Evolutionary conservation across 2,329 filamentous ascomycete genomes (phyloP), one percentile per base, ranked within the genome.

Genomic region (Apiospora hydei): DNA sequence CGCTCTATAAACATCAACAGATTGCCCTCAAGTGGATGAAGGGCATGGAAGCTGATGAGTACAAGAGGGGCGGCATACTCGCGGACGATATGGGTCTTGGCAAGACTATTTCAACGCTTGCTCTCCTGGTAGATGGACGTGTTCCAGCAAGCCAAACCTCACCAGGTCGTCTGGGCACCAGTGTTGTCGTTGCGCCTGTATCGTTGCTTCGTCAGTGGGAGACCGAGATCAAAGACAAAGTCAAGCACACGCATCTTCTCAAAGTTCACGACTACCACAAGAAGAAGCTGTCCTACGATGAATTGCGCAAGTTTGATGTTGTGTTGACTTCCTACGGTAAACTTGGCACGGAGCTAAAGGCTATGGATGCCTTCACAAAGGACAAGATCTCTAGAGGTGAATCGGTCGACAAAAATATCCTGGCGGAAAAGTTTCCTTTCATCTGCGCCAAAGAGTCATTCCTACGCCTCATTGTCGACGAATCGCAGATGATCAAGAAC

Each of bases 81-180:
- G 92, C 91, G 0, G 93, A 94, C 77, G 93, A 94, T 74, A 96
- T 96, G 94, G 94, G 94, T 10, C 84, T 96, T 14, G 94, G 94
- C 10, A 96, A 96, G 82, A 96, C 94, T 0, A 92, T 98, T 34
- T 94, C 96, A 73, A 92, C 93, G 6, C 85, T 98, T 30, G 89
- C 95, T 4, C 86, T 98, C 61, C 93, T 97, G 76, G 85, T 94
- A 16, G 88, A 61, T 44, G 74, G 70, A 11, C 71, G 70, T 64
- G 68, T 73, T 26, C 13, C 24, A 11, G 34, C 24, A 11, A 10
- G 4, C 41, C 8, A 44, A 13, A 47, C 30, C 24, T 18, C 41
- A 14, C 41, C 57, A 26, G 43, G 66, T 30, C 24, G 6, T 44
- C 16, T 14, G 30, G 68, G 46, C 13, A 71, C 72, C 6, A 73